A percentile compares a stretch with the other conserved stretches of the same genome.
Evolutionary conservation across 1,139 yeast species (phyloP).

Genomic region (Meyerozyma elateridarum): DNA sequence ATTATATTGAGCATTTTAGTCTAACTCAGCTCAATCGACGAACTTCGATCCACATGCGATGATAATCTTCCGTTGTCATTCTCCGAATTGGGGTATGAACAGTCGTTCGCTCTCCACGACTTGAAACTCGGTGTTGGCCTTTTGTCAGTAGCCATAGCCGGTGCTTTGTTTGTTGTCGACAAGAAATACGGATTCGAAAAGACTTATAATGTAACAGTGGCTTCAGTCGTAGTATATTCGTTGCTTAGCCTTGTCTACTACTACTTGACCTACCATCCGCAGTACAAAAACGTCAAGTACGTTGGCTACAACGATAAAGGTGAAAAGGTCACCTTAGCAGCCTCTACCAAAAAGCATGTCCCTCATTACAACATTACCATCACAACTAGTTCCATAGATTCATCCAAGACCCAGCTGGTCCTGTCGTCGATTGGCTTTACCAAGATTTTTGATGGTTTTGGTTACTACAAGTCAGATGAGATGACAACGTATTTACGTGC

Average conservation of each 20-base stretch:
- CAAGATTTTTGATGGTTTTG: conserved; percentile 44
- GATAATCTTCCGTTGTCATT: conserved; percentile 45
- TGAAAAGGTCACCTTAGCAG: conserved; percentile 32
- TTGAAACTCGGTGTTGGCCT: conserved; percentile 67
- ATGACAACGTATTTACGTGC: conserved; percentile 26
- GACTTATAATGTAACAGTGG: conserved; percentile 27
- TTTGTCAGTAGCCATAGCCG: conserved; percentile 63
- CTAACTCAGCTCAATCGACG: conserved; percentile 33
- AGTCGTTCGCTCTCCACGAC: conserved; percentile 56
- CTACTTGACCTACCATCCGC: conserved; percentile 35
- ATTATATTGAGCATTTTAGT: background rate
- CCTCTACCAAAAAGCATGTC: conserved; percentile 38
- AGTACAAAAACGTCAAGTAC: conserved; percentile 53
- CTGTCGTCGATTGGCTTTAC: conserved; percentile 41
- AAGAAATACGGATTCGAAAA: conserved; percentile 50
- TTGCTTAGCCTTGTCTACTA: conserved; percentile 45
- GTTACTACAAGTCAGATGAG: conserved; percentile 40
- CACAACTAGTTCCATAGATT: conserved; percentile 22
- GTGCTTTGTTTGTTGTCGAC: conserved; percentile 59
- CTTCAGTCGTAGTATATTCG: conserved; percentile 49
- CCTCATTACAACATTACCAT: conserved; percentile 34
- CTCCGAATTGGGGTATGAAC: conserved; percentile 55
- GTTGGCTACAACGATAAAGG: conserved; percentile 44
- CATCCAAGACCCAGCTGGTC: too few relatives aligned
- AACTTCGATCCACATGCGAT: conserved; percentile 47